Conservation (phyloP, 192 early-diverging fungal species). For the Mortierella hygrophila region DNA sequence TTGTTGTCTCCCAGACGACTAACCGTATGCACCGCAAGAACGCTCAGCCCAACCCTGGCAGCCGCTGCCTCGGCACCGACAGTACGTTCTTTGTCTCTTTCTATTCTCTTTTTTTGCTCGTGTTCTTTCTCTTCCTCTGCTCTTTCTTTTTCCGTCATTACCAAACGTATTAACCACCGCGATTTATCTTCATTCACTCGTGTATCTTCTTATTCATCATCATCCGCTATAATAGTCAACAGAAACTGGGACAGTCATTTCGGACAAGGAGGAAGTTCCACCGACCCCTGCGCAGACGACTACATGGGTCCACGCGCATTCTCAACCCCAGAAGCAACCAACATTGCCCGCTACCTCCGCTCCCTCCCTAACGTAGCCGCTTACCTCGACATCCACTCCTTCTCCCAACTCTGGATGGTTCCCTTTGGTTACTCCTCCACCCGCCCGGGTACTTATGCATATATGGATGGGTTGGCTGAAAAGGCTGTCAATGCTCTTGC, state of each 20-base stretch:
- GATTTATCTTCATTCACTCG: background rate
- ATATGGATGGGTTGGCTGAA: constrained; percentile 37
- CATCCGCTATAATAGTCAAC: constrained; percentile 48
- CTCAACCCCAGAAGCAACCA: constrained; percentile 61
- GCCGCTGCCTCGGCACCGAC: constrained; percentile 53
- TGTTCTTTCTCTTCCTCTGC: background rate
- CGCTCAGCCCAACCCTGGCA: constrained; percentile 57
- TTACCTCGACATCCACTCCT: constrained; percentile 67
- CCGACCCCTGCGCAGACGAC: constrained; percentile 61
- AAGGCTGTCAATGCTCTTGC: constrained; percentile 33
- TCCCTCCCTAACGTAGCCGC: constrained; percentile 51
- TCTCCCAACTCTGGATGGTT: constrained; percentile 65
- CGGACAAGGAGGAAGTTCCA: constrained; percentile 60
- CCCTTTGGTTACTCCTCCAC: constrained; percentile 51
- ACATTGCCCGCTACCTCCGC: constrained; percentile 59
- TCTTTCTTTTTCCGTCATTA: background rate
- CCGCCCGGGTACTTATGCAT: constrained; percentile 34
- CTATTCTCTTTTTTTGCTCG: background rate
- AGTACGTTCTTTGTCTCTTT: constrained; percentile 24
- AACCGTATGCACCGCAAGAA: constrained; percentile 65
- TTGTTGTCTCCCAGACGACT: constrained; percentile 61
- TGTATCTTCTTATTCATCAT: background rate
- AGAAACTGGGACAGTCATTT: constrained; percentile 67
- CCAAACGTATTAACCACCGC: background rate
- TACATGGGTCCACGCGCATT: constrained; percentile 56